A percentile compares a stretch with the other conserved stretches of the same genome.
Evolutionary conservation across 768 basidiomycete genomes (phyloP).

Genomic region (Lactarius quietus): DNA sequence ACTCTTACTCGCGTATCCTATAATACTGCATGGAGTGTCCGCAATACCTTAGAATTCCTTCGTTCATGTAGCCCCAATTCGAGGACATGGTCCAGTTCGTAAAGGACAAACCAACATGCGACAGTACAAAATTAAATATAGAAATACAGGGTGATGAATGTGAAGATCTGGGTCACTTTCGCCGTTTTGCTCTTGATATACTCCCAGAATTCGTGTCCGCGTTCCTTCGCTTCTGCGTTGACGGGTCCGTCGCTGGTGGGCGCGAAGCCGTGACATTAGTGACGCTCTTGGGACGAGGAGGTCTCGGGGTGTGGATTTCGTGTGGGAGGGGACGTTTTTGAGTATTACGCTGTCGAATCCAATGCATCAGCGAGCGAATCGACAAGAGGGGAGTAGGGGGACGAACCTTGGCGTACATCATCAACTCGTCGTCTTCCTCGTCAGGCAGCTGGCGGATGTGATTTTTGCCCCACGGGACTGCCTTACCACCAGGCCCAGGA

Average conservation of each 20-base stretch:
- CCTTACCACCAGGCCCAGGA: neutral
- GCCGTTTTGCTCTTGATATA: conserved; percentile 15
- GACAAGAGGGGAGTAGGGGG: neutral
- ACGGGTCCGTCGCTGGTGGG: conserved; percentile 5
- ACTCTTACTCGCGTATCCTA: neutral
- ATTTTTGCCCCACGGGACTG: conserved; percentile 21
- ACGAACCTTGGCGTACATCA: conserved; percentile 57
- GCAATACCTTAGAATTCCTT: neutral
- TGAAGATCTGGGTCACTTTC: conserved; percentile 13
- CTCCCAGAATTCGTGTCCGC: neutral
- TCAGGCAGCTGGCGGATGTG: conserved; percentile 25
- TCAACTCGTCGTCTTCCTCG: conserved; percentile 57
- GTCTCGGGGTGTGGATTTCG: conserved; percentile 20
- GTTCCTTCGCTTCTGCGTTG: conserved; percentile 17
- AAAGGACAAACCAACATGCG: neutral
- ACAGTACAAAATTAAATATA: conserved; percentile 5
- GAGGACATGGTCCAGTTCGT: neutral
- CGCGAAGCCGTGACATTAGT: conserved; percentile 12
- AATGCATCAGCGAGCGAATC: conserved; percentile 8
- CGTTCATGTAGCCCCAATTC: neutral
- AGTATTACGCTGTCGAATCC: conserved; percentile 39
- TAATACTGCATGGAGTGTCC: conserved; percentile 3
- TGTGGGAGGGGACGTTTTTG: conserved; percentile 36
- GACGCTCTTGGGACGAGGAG: conserved; percentile 14
- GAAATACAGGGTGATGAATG: neutral